Evolutionary conservation across 73 alveolate species (phyloP).

Genomic region (Symbiodinium pilosum): DNA sequence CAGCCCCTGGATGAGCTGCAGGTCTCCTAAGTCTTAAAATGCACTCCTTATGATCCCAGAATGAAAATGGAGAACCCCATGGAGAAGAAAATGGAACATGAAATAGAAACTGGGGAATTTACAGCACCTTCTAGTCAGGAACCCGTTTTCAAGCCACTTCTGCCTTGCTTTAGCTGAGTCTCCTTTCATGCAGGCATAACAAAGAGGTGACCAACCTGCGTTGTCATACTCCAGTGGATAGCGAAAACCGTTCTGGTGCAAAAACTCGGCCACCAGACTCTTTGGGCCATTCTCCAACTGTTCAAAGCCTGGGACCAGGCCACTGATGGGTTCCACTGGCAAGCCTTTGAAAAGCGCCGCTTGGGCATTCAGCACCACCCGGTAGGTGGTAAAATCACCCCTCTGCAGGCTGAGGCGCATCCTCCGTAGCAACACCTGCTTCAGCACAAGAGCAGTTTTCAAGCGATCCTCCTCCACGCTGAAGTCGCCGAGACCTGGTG

Average conservation of each 20-base stretch:
- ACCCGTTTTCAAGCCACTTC: too few species aligned
- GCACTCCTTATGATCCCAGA: background rate
- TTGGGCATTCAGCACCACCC: background rate
- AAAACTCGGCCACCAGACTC: too few species aligned
- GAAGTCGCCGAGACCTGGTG: too few species aligned
- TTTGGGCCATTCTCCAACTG: too few species aligned
- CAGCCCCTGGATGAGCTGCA: background rate
- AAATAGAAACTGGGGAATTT: too few species aligned
- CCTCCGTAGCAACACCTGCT: background rate
- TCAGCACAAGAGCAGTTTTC: background rate
- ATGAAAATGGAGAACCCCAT: too few species aligned
- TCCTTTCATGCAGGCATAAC: background rate
- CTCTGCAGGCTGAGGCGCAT: background rate
- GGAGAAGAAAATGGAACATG: too few species aligned
- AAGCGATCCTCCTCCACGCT: background rate
- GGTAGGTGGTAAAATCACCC: background rate
- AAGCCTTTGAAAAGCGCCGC: background rate
- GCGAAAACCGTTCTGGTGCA: background rate
- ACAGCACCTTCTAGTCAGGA: too few species aligned
- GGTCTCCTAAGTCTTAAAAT: conserved; percentile 4
- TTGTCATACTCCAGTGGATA: background rate
- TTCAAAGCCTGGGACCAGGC: background rate
- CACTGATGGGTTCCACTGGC: background rate
- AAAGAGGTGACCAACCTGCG: background rate
- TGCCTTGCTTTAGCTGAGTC: too few species aligned